Evolutionary conservation across 768 basidiomycete species (phyloP), one percentile per base, ranked within the genome.

Genomic region (Candolleomyces efflorescens): DNA sequence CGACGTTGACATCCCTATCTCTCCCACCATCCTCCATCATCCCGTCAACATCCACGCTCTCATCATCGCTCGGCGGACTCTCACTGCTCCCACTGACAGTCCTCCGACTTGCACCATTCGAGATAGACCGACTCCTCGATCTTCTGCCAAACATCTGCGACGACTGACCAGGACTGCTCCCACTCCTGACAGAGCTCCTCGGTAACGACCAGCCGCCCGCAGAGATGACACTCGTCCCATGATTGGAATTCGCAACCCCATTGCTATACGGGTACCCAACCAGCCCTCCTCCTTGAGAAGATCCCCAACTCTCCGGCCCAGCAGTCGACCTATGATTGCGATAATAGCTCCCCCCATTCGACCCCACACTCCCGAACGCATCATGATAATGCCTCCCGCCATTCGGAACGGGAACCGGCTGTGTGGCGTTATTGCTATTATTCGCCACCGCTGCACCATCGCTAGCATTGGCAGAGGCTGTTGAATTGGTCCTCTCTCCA

Each of bases 391-490:
- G 70, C 39, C 69, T 69, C 43, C 66, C 63, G 51, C 71, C 72
- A 20, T 67, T 69, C 69, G 10, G 75, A 79, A 58, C 78, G 73
- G 57, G 57, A 49, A 84, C 58, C 1, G 82, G 83, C 23, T 83
- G 84, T 36, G 77, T 75, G 22, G 81, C 82, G 73, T 13, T 81
- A 81, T 82, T 83, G 84, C 22, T 75, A 81, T 2, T 53, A 52
- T 27, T 72, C 22, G 67, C 61, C 32, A 10, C 60, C 66, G 45
- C 54, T 43, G 41, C 53, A 44, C 64, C 61, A 12, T 60, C 58
- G 18, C 13, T 5, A 76, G 77, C 4, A 77, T 69, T 9, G 78
- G 71, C 24, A 69, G 66, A 12, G 75, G 69, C 23, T 53, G 43
- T 32, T 32, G 32, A 32, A 13, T 51, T 39, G 48, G 54, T 43